Percentiles rank a stretch among this genome's conserved stretches.
Conservation (phyloP, 208 protist species). For the Crithidia acanthocephali region DNA sequence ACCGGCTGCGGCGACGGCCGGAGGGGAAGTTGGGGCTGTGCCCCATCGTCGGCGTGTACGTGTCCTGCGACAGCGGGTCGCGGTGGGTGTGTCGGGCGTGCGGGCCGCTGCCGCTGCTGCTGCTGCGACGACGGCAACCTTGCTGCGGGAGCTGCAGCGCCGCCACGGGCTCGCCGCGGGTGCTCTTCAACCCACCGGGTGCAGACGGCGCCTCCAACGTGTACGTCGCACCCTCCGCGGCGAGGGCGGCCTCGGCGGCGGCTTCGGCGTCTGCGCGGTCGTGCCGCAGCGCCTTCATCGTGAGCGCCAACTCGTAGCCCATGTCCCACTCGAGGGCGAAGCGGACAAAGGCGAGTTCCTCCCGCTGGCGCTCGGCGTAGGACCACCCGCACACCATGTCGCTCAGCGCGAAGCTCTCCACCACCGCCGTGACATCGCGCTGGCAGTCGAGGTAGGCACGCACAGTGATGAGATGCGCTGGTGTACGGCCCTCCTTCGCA, state of each 20-base stretch:
- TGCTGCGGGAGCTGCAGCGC: background rate
- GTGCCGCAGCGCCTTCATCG: conserved; percentile 55
- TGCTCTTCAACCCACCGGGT: background rate
- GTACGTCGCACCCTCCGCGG: background rate
- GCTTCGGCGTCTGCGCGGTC: conserved; percentile 27
- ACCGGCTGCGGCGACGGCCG: conserved; percentile 1
- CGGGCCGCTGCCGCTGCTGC: background rate
- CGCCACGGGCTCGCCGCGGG: background rate
- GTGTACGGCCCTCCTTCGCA: background rate
- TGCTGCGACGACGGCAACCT: background rate
- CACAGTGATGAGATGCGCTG: conserved; percentile 18
- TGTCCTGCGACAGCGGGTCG: background rate
- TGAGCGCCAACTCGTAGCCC: conserved; percentile 73
- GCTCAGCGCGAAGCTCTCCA: conserved; percentile 59
- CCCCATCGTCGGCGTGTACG: background rate
- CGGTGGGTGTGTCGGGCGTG: background rate
- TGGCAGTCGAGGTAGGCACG: conserved; percentile 26
- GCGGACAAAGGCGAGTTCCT: conserved; percentile 56
- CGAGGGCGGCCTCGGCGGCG: background rate
- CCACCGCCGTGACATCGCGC: conserved; percentile 35
- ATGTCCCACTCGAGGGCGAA: conserved; percentile 88
- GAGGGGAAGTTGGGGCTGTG: background rate
- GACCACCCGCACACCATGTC: conserved; percentile 56
- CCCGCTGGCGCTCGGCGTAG: conserved; percentile 54
- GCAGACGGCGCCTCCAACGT: background rate